Base-by-base conservation (phyloP, 805 yeast genomes). In the Ogataea corticis region DNA sequence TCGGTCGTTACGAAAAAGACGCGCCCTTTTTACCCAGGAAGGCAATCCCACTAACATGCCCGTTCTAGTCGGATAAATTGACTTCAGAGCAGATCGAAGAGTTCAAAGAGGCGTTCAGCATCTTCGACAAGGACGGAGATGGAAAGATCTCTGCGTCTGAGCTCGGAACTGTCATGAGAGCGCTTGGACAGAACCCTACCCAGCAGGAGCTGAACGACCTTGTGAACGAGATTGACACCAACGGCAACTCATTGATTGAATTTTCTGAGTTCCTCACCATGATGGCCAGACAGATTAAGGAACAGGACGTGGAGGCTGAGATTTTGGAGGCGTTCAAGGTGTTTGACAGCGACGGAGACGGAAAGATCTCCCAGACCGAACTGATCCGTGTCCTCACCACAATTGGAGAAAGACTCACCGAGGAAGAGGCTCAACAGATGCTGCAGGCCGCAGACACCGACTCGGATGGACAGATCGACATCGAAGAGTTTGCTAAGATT, bases 351-450 rank as follows among this genome's bases (percentile, higher is more conserved):
- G 87, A 94, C 67, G 97, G 97, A 49, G 97, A 94, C 67, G 99
- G 99, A 54, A 87, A 87, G 69, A 94, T 94, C 66, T 85, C 96
- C 47, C 95, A 96, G 54, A 94, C 97, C 49, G 99, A 94, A 72
- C 80, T 94, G 66, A 85, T 96, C 69, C 97, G 92, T 66, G 98
- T 94, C 38, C 82, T 94, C 69, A 94, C 98, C 39, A 88, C 97
- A 7, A 94, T 94, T 66, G 99, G 99, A 62, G 99, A 94, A 71
- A 90, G 88, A 68, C 79, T 94, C 59, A 83, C 96, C 15, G 99
- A 94, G 59, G 95, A 92, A 44, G 99, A 94, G 70, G 98, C 95
- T 42, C 95, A 89, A 61, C 96, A 90, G 69, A 94, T 94, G 97
- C 80, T 94, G 63, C 83, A 85, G 63, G 99, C 94, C 68, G 97